Percentiles rank a stretch among this genome's conserved stretches.
Evolutionary conservation across 257 asterid genomes (phyloP).

Genomic region (Ballota nigra): DNA sequence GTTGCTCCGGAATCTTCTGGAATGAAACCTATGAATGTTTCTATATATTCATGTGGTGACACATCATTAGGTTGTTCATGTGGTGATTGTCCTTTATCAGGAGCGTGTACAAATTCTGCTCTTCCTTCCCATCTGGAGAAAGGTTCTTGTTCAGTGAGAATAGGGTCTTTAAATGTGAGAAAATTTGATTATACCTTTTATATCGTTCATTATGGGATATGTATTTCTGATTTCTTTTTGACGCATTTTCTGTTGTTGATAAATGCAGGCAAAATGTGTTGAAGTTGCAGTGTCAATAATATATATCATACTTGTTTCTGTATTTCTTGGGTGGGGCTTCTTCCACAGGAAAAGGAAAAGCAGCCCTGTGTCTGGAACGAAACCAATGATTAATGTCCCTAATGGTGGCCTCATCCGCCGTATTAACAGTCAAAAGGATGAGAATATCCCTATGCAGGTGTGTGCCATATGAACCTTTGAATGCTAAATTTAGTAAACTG

Average conservation of each 20-base stretch:
- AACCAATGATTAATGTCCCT: constrained; percentile 68
- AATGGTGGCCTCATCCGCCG: constrained; percentile 72
- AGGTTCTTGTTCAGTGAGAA: constrained; percentile 78
- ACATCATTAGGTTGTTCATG: constrained; percentile 95
- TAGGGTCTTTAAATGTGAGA: constrained; percentile 82
- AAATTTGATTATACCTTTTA: constrained; percentile 4
- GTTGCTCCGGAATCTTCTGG: constrained; percentile 69
- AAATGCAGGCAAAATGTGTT: constrained; percentile 86
- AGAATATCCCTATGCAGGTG: constrained; percentile 94
- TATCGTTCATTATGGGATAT: constrained; percentile 1
- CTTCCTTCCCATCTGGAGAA: constrained; percentile 58
- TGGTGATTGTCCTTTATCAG: constrained; percentile 93
- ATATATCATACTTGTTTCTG: constrained; percentile 66
- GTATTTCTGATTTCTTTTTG: not conserved
- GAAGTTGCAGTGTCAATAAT: constrained; percentile 75
- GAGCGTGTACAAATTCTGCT: constrained; percentile 67
- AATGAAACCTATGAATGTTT: constrained; percentile 82
- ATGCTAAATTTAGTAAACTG: not conserved
- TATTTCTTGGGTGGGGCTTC: constrained; percentile 94
- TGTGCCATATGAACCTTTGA: constrained; percentile 15
- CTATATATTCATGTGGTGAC: constrained; percentile 87
- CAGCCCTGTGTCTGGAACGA: constrained; percentile 55
- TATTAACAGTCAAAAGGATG: constrained; percentile 73
- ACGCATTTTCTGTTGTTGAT: constrained; percentile 16
- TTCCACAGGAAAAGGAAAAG: constrained; percentile 55